Conservation (phyloP, 805 yeast genomes). For the Debaryomyces hansenii region DNA sequence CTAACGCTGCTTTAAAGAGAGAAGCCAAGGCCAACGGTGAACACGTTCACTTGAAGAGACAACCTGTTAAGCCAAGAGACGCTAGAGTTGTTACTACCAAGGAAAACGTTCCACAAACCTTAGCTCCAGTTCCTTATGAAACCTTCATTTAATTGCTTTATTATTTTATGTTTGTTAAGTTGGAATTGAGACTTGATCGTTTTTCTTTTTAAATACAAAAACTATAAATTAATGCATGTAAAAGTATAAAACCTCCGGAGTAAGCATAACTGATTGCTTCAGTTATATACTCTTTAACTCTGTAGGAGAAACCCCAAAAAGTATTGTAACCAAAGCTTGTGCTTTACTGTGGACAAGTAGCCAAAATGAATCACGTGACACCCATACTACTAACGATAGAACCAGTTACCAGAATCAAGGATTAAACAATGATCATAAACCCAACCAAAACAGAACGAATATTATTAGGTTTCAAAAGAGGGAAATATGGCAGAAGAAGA, state of each 20-base stretch:
- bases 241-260: not conserved
- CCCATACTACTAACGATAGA: too few relatives aligned
- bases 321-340: too few relatives aligned
- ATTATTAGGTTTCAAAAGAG: too few relatives aligned
- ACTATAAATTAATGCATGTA: slow-evolving; percentile 10
- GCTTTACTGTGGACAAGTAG: too few relatives aligned
- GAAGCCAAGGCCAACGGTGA: slow-evolving; percentile 96
- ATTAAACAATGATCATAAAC: too few relatives aligned
- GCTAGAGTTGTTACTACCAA: slow-evolving; percentile 81
- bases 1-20: slow-evolving; percentile 87
- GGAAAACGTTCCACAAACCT: slow-evolving; percentile 88
- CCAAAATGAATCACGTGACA: too few relatives aligned
- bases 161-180: not conserved
- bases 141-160: slow-evolving; percentile 79
- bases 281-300: too few relatives aligned
- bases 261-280: not conserved
- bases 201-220: slow-evolving; percentile 1
- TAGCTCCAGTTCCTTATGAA: slow-evolving; percentile 99
- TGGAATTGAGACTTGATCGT: slow-evolving; percentile 1
- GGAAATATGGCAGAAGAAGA: not conserved
- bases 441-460: too few relatives aligned
- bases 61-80: slow-evolving; percentile 97
- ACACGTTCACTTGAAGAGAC: slow-evolving; percentile 92
- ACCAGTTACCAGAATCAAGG: too few relatives aligned
- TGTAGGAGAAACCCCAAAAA: too few relatives aligned